A percentile compares a stretch with the other conserved stretches of the same genome.
phyloP scores from a whole-genome alignment of 2,329 filamentous ascomycete genomes.

The Botrytis aclada region DNA sequence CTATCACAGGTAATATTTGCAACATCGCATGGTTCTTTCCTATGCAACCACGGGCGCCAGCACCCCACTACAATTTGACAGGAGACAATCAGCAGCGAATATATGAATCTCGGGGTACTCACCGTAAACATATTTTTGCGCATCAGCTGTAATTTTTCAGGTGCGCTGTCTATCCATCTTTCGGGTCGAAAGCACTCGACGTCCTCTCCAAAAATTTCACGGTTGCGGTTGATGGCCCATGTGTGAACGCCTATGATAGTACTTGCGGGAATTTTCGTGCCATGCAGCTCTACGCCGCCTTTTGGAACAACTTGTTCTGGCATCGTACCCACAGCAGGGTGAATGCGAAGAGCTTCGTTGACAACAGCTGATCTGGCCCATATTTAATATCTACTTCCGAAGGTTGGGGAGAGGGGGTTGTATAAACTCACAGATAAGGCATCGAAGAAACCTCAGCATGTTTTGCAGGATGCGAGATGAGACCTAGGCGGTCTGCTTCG shows the following conservation, averaged over 20 bases:
- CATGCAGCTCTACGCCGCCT: conserved; percentile 29
- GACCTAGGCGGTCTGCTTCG: no score
- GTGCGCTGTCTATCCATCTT: conserved; percentile 40
- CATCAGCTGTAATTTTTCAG: conserved; percentile 36
- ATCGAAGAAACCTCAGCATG: neutral
- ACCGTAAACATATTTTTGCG: conserved; percentile 35
- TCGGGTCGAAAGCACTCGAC: conserved; percentile 42
- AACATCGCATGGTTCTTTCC: conserved; percentile 40
- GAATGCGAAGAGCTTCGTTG: conserved; percentile 46
- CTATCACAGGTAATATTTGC: conserved; percentile 40
- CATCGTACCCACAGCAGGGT: conserved; percentile 44
- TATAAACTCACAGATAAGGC: neutral
- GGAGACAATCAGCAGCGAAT: neutral
- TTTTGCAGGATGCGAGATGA: no score
- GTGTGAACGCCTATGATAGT: conserved; percentile 40
- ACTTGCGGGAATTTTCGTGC: conserved; percentile 32
- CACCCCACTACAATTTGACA: conserved; percentile 34
- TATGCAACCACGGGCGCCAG: conserved; percentile 41
- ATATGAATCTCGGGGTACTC: neutral
- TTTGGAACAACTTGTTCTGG: conserved; percentile 44
- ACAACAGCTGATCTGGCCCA: neutral
- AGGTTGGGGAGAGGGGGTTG: no score
- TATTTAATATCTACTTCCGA: no score
- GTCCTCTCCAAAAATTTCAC: conserved; percentile 39
- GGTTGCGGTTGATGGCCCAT: conserved; percentile 40